A percentile compares a stretch with the other conserved stretches of the same genome.
Evolutionary conservation across 225 moss, liverwort and hornwort genomes (phyloP).

Genomic region (Ulota crispa): DNA sequence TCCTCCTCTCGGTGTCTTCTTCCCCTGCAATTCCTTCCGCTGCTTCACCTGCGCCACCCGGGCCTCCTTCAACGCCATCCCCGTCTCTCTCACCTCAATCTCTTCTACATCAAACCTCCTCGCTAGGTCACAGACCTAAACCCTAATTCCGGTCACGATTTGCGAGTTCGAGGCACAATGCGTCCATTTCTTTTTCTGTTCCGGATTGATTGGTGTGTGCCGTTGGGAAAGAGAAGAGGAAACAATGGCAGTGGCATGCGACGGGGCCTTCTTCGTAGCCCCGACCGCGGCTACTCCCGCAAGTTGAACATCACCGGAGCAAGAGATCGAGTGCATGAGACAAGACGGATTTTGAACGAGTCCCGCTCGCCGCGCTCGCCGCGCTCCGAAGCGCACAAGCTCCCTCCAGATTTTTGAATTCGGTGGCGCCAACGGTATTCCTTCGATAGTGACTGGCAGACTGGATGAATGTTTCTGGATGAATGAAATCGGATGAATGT

Average conservation of each 20-base stretch:
- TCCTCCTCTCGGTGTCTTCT: constrained; percentile 19
- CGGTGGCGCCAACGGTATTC: constrained; percentile 25
- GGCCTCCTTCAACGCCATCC: constrained; percentile 48
- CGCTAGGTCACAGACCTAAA: background rate
- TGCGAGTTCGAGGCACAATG: background rate
- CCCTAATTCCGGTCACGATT: background rate
- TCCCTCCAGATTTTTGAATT: constrained; percentile 47
- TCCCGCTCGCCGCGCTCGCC: background rate
- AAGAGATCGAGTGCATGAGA: background rate
- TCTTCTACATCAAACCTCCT: constrained; percentile 17
- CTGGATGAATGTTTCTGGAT: background rate
- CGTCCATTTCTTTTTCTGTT: background rate
- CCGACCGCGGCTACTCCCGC: constrained; percentile 11
- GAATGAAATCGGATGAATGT: too few relatives aligned
- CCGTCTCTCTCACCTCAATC: constrained; percentile 5
- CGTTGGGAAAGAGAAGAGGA: background rate
- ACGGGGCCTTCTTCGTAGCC: constrained; percentile 24
- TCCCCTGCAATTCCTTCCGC: constrained; percentile 28
- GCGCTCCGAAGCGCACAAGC: too few relatives aligned
- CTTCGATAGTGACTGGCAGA: background rate
- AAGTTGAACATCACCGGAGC: constrained; percentile 7
- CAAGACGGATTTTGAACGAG: background rate
- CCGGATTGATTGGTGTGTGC: background rate
- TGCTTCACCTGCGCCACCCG: constrained; percentile 31
- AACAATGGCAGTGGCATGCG: constrained; percentile 11